Evolutionary conservation across 768 basidiomycete genomes (phyloP).

Genomic region (Cubamyces sp.): DNA sequence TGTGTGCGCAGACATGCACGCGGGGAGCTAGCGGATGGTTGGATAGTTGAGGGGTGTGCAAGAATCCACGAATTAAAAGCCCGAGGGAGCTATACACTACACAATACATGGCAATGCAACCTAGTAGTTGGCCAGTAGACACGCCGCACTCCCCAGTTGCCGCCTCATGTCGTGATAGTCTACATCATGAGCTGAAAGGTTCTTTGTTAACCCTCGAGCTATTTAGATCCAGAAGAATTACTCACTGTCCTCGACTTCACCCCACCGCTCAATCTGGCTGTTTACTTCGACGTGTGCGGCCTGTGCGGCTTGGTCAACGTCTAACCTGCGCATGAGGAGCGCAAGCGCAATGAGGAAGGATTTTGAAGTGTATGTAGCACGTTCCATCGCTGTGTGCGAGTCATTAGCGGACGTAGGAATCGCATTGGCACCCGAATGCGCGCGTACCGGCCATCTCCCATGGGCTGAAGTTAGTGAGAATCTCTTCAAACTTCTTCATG

Average conservation of each 20-base stretch:
- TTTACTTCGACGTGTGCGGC: conserved; percentile 92
- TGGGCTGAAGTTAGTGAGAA: conserved; percentile 66
- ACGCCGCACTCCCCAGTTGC: conserved; percentile 81
- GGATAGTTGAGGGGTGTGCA: too few relatives aligned
- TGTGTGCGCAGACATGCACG: too few relatives aligned
- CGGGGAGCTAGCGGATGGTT: too few relatives aligned
- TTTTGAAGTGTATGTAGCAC: conserved; percentile 87
- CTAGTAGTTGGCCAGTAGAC: conserved; percentile 40
- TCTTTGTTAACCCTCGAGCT: not conserved
- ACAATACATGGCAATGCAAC: not conserved
- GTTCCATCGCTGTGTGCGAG: conserved; percentile 76
- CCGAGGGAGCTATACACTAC: not conserved
- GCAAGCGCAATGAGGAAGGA: conserved; percentile 89
- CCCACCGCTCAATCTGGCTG: conserved; percentile 97
- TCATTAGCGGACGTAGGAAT: not conserved
- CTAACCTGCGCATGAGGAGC: conserved; percentile 73
- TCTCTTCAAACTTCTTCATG: conserved; percentile 55
- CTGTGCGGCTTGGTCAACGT: conserved; percentile 81
- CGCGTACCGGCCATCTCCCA: conserved; percentile 90
- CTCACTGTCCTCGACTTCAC: conserved; percentile 99
- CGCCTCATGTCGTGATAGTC: conserved; percentile 93
- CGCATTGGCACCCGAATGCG: not conserved
- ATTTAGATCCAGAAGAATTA: conserved; percentile 18
- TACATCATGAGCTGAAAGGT: conserved; percentile 86
- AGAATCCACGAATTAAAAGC: not conserved